phyloP scores from a whole-genome alignment of 2,329 filamentous ascomycete genomes.

The Calcarisporium arbuscula region DNA sequence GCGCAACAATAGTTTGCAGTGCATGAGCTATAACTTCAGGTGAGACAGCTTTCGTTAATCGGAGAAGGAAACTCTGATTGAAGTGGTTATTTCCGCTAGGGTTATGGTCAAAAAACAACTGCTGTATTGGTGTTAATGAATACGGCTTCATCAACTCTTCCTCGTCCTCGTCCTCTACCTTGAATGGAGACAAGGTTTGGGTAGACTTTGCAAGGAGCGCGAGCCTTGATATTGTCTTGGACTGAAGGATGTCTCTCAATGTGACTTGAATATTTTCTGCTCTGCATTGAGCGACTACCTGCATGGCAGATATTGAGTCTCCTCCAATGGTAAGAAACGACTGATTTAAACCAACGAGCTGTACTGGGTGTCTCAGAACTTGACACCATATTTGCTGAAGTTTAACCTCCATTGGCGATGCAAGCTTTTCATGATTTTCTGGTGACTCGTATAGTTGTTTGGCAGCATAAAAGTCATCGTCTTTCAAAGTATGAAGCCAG shows the following conservation, averaged over 20 bases:
- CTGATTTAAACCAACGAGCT: neutral
- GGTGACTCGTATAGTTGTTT: neutral
- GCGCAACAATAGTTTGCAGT: neutral
- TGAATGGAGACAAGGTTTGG: neutral
- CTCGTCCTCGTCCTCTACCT: neutral
- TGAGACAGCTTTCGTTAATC: neutral
- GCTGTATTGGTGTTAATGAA: neutral
- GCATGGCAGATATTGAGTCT: conserved; percentile 1
- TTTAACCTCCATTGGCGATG: neutral
- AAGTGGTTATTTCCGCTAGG: neutral
- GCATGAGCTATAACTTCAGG: neutral
- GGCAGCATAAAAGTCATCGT: neutral
- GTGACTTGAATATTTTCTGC: neutral
- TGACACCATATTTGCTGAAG: neutral
- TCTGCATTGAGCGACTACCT: neutral
- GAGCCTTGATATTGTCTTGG: neutral
- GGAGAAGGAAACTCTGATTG: neutral
- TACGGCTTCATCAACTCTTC: neutral
- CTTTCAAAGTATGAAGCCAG: neutral
- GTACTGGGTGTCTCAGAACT: neutral
- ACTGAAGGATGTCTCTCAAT: neutral
- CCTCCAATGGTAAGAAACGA: neutral
- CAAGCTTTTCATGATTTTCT: neutral
- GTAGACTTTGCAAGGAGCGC: neutral
- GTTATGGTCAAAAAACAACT: neutral